Evolutionary conservation across 495 filamentous ascomycete genomes (phyloP).

Genomic region (Penicillium diatomitis): DNA sequence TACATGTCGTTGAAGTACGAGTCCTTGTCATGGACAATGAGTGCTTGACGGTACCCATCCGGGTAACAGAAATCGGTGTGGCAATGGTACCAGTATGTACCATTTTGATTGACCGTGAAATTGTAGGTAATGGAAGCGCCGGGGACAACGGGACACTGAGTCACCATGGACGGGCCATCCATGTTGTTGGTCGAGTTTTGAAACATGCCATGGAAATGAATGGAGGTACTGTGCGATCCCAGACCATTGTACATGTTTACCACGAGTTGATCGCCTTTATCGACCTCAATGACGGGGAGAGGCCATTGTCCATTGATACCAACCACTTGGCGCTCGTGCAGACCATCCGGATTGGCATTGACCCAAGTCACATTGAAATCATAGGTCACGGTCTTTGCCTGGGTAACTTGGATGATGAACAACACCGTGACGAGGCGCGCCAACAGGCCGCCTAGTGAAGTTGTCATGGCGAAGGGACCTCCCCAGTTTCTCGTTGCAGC

Average conservation of each 20-base stretch:
- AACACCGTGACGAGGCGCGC: constrained; percentile 6
- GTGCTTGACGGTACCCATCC: constrained; percentile 62
- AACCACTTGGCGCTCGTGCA: constrained; percentile 55
- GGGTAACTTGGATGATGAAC: constrained; percentile 7
- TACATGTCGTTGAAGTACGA: constrained; percentile 52
- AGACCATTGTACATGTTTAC: constrained; percentile 66
- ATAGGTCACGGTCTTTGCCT: constrained; percentile 58
- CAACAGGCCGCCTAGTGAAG: constrained; percentile 4
- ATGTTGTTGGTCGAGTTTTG: constrained; percentile 60
- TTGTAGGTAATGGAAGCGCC: constrained; percentile 62
- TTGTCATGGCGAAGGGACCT: constrained; percentile 7
- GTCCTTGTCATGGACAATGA: constrained; percentile 61
- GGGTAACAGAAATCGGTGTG: constrained; percentile 62
- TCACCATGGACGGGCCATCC: constrained; percentile 63
- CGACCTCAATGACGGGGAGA: constrained; percentile 56
- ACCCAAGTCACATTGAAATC: constrained; percentile 79
- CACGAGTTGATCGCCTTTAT: constrained; percentile 61
- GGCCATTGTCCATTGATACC: constrained; percentile 81
- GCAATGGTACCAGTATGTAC: constrained; percentile 81
- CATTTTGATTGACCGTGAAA: constrained; percentile 68
- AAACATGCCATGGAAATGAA: constrained; percentile 78
- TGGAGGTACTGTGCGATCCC: constrained; percentile 55
- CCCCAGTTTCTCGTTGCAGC: not conserved
- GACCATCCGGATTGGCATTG: constrained; percentile 68
- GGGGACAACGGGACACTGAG: constrained; percentile 59